Base-by-base conservation (phyloP, 495 filamentous ascomycete species). In the Glarea lozoyensis region DNA sequence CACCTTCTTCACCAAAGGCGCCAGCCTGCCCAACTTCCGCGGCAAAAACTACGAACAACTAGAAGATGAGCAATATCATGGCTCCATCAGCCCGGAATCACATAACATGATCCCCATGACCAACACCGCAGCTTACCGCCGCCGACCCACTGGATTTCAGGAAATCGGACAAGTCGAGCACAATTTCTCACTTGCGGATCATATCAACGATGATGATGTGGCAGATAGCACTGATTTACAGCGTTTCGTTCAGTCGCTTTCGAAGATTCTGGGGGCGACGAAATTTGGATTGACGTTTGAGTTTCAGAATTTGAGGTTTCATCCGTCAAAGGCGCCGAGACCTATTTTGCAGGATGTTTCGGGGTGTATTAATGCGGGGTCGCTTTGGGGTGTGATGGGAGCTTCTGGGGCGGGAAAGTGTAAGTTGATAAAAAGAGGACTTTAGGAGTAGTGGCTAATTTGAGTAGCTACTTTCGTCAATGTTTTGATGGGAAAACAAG, bases 331-430 rank as follows among this genome's bases (percentile, higher is more conserved):
- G 29, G 52, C 46, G 1, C 42, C 41, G 1, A 65, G 66, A 39
- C 65, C 64, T 12, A 66, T 76, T 33, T 51, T 76, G 5, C 60
- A 66, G 16, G 62, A 67, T 13, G 64, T 77, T 1, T 68, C 70
- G 0, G 73, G 70, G 10, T 62, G 61, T 3, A 75, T 75, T 49
- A 59, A 66, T 2, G 57, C 59, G 1, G 74, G 74, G 7, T 48
- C 44, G 2, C 36, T 52, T 17, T 48, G 44, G 44, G 49, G 49
- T 32, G 45, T 81, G 37, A 86, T 84, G 71, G 82, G 73, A 35
- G 74, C 70, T 35, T 77, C 72, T 40, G 81, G 79, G 25, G 78
- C 81, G 33, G 81, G 82, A 39, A 84, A 83, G 61, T 82, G 78
- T 31, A 78, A 70, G 19, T 65, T 77, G 37, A 56, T 81, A 13